Evolutionary conservation across 2,329 filamentous ascomycete genomes (phyloP).

Genomic region (Alternaria burnsii): DNA sequence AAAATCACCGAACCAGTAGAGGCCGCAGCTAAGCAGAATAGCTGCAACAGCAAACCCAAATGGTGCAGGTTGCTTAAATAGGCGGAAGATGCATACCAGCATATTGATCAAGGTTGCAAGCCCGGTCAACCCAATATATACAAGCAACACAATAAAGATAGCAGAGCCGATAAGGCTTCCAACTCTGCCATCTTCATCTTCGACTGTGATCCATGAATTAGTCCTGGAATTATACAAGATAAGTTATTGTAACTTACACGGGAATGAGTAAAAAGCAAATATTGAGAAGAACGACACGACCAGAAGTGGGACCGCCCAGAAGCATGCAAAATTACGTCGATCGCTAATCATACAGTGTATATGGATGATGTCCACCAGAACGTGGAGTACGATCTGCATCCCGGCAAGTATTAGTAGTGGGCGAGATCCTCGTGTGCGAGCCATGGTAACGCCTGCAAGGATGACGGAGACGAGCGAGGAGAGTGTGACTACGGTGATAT

Average conservation of each 20-base stretch:
- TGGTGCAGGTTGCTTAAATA: not conserved
- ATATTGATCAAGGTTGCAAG: constrained; percentile 1
- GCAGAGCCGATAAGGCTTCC: not conserved
- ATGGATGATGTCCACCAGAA: constrained; percentile 8
- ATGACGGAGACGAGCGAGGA: constrained; percentile 15
- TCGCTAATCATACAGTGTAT: constrained; percentile 7
- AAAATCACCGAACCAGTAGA: constrained; percentile 4
- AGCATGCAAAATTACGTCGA: not conserved
- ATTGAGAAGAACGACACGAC: constrained; percentile 9
- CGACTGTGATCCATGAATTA: not conserved
- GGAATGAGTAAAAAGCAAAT: constrained; percentile 14
- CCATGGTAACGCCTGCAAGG: constrained; percentile 11
- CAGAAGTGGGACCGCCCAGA: constrained; percentile 8
- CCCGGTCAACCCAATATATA: constrained; percentile 2
- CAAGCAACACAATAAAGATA: constrained; percentile 3
- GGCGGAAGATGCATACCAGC: not conserved
- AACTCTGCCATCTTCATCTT: not conserved
- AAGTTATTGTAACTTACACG: constrained; percentile 4
- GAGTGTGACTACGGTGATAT: not conserved
- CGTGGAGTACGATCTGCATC: constrained; percentile 12
- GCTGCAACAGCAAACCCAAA: not conserved
- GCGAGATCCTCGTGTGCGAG: constrained; percentile 2
- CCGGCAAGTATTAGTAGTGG: constrained; percentile 11
- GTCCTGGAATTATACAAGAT: not conserved
- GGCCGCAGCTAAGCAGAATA: constrained; percentile 3